phyloP scores from a whole-genome alignment of 1,284 basidiomycete genomes.

The Tremellales sp. region DNA sequence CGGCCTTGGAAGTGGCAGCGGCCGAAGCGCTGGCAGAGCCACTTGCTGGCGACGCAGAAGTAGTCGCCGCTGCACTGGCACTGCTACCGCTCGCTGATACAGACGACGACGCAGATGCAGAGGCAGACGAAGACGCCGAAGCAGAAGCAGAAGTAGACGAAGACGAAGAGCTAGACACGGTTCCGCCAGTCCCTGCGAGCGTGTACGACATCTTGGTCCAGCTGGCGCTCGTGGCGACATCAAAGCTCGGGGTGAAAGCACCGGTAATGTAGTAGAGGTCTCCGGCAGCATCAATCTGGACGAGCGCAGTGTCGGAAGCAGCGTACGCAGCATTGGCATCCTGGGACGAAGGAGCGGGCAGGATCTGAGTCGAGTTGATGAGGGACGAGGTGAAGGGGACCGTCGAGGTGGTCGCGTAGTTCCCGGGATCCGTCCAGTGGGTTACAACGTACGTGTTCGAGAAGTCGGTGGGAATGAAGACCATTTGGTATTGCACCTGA shows the following conservation, averaged over 20 bases:
- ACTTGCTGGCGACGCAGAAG: slow-evolving; percentile 9
- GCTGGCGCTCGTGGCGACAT: slow-evolving; percentile 29
- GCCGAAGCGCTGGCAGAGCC: slow-evolving; percentile 7
- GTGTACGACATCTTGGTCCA: slow-evolving; percentile 47
- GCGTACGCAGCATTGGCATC: slow-evolving; percentile 68
- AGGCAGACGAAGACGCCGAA: slow-evolving; percentile 14
- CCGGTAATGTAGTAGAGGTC: slow-evolving; percentile 66
- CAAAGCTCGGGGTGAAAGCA: slow-evolving; percentile 47
- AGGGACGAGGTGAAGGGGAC: slow-evolving; percentile 39
- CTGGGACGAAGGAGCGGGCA: slow-evolving; percentile 64
- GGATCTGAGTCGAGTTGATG: slow-evolving; percentile 68
- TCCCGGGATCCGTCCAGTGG: slow-evolving; percentile 47
- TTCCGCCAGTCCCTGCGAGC: slow-evolving; percentile 17
- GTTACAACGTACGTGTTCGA: slow-evolving; percentile 69
- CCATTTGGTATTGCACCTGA: slow-evolving; percentile 74
- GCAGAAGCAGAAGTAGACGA: slow-evolving; percentile 8
- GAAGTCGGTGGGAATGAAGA: slow-evolving; percentile 76
- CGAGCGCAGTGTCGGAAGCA: slow-evolving; percentile 63
- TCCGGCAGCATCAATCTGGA: slow-evolving; percentile 70
- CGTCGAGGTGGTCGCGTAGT: slow-evolving; percentile 29
- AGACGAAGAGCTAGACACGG: slow-evolving; percentile 6
- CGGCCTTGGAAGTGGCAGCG: slow-evolving; percentile 2
- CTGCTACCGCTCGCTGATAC: slow-evolving; percentile 7
- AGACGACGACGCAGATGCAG: slow-evolving; percentile 12
- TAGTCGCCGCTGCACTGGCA: slow-evolving; percentile 9